phyloP scores from a whole-genome alignment of 352 stramenopile species.

The Globisporangium ultimum region DNA sequence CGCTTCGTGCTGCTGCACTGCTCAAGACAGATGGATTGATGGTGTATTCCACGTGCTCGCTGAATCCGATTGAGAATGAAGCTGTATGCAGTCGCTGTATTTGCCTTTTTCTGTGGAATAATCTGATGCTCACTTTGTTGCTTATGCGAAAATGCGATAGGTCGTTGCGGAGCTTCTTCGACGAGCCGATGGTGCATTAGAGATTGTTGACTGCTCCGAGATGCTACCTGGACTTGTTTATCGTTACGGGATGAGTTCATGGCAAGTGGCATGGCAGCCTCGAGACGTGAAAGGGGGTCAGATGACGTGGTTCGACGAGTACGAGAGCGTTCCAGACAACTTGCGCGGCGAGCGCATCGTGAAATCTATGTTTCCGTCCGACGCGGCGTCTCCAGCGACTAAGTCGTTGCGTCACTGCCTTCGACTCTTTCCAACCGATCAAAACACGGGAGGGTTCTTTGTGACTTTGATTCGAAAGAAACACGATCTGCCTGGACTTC shows the following conservation, averaged over 20 bases:
- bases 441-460: conserved; percentile 98
- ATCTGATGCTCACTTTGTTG: not conserved
- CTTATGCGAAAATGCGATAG: not conserved
- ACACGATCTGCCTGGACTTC: conserved; percentile 25
- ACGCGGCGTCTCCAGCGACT: conserved; percentile 46
- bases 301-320: conserved; percentile 52
- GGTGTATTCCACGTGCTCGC: conserved; percentile 96
- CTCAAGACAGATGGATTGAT: conserved; percentile 89
- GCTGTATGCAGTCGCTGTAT: conserved; percentile 34
- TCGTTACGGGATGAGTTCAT: conserved; percentile 48
- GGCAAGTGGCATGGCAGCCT: conserved; percentile 68
- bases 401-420: conserved; percentile 76
- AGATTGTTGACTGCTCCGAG: conserved; percentile 80
- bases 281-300: conserved; percentile 27
- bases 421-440: conserved; percentile 95
- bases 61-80: conserved; percentile 99
- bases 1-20: conserved; percentile 85
- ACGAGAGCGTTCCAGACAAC: conserved; percentile 48
- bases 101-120: too few relatives aligned
- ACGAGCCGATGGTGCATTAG: conserved; percentile 74
- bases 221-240: conserved; percentile 46
- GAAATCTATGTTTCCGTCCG: conserved; percentile 83
- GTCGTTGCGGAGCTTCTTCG: conserved; percentile 93
- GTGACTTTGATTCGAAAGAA: conserved; percentile 92
- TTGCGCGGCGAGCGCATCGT: conserved; percentile 60